Base-by-base conservation (phyloP, 352 stramenopile genomes). In the Globisporangium nodosum region DNA sequence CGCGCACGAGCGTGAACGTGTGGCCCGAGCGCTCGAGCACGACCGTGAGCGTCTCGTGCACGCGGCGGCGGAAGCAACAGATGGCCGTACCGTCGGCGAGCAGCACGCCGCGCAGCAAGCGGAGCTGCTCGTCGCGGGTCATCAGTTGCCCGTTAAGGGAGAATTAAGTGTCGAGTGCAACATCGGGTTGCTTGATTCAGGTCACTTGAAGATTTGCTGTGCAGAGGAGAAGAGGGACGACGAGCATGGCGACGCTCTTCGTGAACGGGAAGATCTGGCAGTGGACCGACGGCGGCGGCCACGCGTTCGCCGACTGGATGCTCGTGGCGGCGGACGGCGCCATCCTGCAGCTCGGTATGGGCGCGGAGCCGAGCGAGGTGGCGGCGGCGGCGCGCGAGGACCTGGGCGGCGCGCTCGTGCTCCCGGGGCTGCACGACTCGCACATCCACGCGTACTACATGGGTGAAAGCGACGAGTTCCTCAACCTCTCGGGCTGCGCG, bases 391-490 rank as follows among this genome's bases (percentile, higher is more conserved):
- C 30, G 1, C 71, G 63, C 3, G 66, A 85, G 37, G 78, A 93
- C 52, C 63, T 93, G 18, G 16, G 64, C 2, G 77, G 72, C 15
- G 66, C 70, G 35, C 64, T 91, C 31, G 83, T 97, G 56, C 68
- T 97, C 7, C 89, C 89, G 3, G 89, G 89, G 3, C 76, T 97
- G 16, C 82, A 93, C 18, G 89, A 97, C 68, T 76, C 88, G 49
- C 89, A 97, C 56, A 91, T 97, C 39, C 89, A 97, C 63, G 76
- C 92, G 27, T 90, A 87, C 50, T 81, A 85, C 63, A 70, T 92
- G 61, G 88, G 88, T 21, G 85, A 96, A 64, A 90, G 73, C 53
- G 73, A 78, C 53, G 74, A 91, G 65, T 95, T 89, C 70, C 73
- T 97, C 42, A 75, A 96, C 54, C 70, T 97, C 40, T 70, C 74